phyloP scores from a whole-genome alignment of 2,329 filamentous ascomycete genomes.

The Cordyceps javanica region DNA sequence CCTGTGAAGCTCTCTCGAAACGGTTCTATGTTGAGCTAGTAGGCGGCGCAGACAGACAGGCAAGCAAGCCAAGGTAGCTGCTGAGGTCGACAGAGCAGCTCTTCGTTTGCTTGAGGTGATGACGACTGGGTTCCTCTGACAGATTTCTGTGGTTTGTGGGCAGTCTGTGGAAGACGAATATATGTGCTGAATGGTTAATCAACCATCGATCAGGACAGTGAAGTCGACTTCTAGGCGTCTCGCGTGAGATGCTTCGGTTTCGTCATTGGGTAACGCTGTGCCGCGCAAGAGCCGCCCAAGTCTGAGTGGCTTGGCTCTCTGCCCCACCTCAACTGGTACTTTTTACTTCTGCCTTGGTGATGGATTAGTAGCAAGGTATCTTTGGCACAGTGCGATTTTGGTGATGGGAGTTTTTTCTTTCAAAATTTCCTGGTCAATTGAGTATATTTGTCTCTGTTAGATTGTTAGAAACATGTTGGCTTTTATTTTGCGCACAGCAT shows the following conservation, averaged over 20 bases:
- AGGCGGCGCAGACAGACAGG: background rate
- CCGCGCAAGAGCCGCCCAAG: conserved; percentile 8
- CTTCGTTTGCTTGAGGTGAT: background rate
- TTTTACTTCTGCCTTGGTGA: background rate
- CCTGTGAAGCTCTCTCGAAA: background rate
- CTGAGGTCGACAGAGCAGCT: background rate
- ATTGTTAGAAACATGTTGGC: too few species aligned
- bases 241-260: conserved; percentile 12
- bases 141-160: background rate
- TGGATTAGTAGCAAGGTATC: background rate
- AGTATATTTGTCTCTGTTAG: too few species aligned
- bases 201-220: background rate
- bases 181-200: background rate
- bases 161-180: background rate
- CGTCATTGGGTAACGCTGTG: conserved; percentile 14
- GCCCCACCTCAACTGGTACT: conserved; percentile 7
- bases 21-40: conserved; percentile 1
- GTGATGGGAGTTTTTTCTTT: too few species aligned
- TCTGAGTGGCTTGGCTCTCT: conserved; percentile 6
- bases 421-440: too few species aligned
- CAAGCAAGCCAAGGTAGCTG: background rate
- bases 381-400: too few species aligned
- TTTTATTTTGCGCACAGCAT: too few species aligned
- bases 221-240: background rate
- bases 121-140: background rate